Percentiles rank a stretch among this genome's conserved stretches.
phyloP scores from a whole-genome alignment of 306 rosid genomes.

The Dicorynia guianensis region DNA sequence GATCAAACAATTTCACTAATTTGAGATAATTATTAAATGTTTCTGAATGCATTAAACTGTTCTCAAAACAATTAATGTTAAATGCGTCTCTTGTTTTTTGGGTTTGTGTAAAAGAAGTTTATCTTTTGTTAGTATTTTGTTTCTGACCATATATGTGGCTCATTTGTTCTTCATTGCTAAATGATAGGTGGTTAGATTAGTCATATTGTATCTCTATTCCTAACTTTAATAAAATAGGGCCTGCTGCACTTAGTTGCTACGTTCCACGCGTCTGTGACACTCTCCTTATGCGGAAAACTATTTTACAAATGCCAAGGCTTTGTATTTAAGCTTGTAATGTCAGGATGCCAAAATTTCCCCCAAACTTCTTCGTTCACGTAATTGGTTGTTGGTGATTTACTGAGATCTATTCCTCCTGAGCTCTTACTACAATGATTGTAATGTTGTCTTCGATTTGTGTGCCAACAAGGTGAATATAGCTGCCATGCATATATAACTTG shows the following conservation, averaged over 20 bases:
- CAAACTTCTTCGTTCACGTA: too few species aligned
- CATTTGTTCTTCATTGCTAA: constrained; percentile 1
- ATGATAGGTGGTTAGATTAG: constrained; percentile 1
- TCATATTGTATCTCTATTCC: background rate
- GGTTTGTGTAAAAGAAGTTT: background rate
- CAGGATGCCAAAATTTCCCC: too few species aligned
- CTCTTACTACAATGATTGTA: background rate
- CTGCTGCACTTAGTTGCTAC: background rate
- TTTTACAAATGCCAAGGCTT: too few species aligned
- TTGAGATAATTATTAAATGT: too few species aligned
- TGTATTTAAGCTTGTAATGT: too few species aligned
- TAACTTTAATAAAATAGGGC: background rate
- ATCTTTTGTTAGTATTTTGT: constrained; percentile 8
- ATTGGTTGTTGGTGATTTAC: too few species aligned
- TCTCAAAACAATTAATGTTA: background rate
- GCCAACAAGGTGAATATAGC: background rate
- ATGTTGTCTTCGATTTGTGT: too few species aligned
- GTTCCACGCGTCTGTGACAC: background rate
- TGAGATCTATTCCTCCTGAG: too few species aligned
- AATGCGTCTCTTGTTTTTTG: background rate
- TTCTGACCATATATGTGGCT: background rate
- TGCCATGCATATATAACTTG: background rate
- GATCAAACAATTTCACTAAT: too few species aligned
- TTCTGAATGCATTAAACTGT: too few species aligned
- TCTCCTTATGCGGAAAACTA: background rate